Conservation (phyloP, 2,329 filamentous ascomycete species). For the Sphaerulina vaccinii region DNA sequence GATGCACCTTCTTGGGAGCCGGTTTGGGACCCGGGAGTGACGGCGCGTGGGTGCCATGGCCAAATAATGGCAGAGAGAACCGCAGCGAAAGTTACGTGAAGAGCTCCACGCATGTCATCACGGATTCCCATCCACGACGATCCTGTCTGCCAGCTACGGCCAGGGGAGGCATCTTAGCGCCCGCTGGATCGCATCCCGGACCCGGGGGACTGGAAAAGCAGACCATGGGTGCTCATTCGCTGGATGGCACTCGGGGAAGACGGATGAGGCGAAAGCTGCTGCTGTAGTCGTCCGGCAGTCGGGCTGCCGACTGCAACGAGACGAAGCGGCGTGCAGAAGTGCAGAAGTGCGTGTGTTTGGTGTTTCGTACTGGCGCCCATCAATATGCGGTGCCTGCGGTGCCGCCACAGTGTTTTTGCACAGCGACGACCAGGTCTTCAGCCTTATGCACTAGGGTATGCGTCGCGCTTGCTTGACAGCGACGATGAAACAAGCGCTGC, state of each 20-base stretch:
- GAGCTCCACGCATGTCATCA: conserved; percentile 16
- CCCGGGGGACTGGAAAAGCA: conserved; percentile 19
- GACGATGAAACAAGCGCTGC: conserved; percentile 5
- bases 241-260: conserved; percentile 7
- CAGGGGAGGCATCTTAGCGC: not conserved
- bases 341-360: not conserved
- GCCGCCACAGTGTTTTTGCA: not conserved
- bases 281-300: conserved; percentile 17
- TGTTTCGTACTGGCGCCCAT: not conserved
- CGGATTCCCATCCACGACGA: conserved; percentile 1
- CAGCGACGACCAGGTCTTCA: conserved; percentile 3
- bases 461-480: conserved; percentile 11
- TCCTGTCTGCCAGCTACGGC: conserved; percentile 8
- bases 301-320: conserved; percentile 14
- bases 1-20: conserved; percentile 18
- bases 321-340: conserved; percentile 20
- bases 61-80: conserved; percentile 3
- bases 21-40: conserved; percentile 20
- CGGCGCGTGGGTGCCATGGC: conserved; percentile 22
- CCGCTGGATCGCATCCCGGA: conserved; percentile 20
- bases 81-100: not conserved
- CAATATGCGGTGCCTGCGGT: conserved; percentile 9
- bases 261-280: conserved; percentile 10
- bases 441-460: conserved; percentile 13
- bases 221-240: conserved; percentile 15